Base-by-base conservation (phyloP, 2,329 filamentous ascomycete species). In the Hypomyces rosellus region DNA sequence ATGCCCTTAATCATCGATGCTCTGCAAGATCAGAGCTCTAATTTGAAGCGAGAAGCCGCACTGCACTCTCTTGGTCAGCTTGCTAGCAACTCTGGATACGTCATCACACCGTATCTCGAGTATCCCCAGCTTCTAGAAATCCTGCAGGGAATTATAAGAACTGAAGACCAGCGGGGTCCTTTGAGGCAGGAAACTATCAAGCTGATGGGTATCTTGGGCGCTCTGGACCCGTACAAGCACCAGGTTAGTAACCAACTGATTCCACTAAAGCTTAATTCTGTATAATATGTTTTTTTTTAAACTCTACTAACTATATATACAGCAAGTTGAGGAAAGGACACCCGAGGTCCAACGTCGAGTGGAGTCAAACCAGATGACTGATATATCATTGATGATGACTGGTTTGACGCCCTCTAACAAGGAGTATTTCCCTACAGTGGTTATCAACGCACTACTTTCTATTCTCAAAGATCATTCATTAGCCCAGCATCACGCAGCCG, bases 321-420 rank as follows among this genome's bases (percentile, higher is more conserved):
- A 63, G 71, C 88, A 96, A 73, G 90, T 96, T 47, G 88, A 95
- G 65, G 92, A 97, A 67, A 84, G 85, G 55, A 87, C 85, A 2
- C 89, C 90, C 0, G 92, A 96, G 63, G 81, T 86, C 56, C 88
- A 93, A 62, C 80, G 78, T 25, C 78, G 77, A 16, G 74, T 76
- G 37, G 82, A 85, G 57, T 75, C 76, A 1, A 81, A 78, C 38
- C 81, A 83, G 51, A 73, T 95, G 60, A 95, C 92, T 0, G 93
- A 99, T 67, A 95, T 99, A 42, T 93, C 91, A 3, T 77, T 99
- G 30, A 97, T 99, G 77, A 99, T 99, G 92, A 90, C 89, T 39
- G 93, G 95, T 13, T 76, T 96, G 38, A 97, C 91, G 1, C 95
- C 93, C 0, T 97, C 92, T 0, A 96, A 89, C 63, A 96, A 99